Conservation (phyloP, 1,284 basidiomycete genomes). For the Austropuccinia psidii region DNA sequence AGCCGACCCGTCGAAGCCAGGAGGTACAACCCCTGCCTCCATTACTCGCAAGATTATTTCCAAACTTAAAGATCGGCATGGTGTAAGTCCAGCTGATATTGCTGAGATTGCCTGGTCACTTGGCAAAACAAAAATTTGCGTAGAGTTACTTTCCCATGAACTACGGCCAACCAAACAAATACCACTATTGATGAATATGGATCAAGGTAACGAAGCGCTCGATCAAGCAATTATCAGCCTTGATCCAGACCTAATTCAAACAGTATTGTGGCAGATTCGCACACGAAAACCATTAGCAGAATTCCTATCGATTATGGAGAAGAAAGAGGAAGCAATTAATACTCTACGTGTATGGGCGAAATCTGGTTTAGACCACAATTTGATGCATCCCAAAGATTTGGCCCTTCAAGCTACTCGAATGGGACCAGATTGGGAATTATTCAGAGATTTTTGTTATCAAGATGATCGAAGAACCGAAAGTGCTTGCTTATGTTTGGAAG, state of each 20-base stretch:
- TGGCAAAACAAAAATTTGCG: slow-evolving; percentile 74
- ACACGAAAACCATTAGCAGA: slow-evolving; percentile 74
- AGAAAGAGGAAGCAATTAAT: slow-evolving; percentile 64
- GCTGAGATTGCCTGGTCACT: slow-evolving; percentile 88
- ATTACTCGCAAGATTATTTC: slow-evolving; percentile 74
- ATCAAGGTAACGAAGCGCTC: slow-evolving; percentile 80
- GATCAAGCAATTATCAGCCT: slow-evolving; percentile 87
- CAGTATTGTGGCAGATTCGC: slow-evolving; percentile 77
- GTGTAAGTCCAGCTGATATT: slow-evolving; percentile 87
- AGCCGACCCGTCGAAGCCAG: neutral
- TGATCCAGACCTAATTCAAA: slow-evolving; percentile 89
- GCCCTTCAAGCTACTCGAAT: neutral
- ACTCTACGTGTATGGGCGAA: slow-evolving; percentile 80
- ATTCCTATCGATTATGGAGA: slow-evolving; percentile 91
- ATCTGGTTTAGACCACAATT: slow-evolving; percentile 49
- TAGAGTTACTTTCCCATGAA: slow-evolving; percentile 82
- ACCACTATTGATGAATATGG: slow-evolving; percentile 83
- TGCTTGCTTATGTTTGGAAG: slow-evolving; percentile 73
- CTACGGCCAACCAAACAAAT: slow-evolving; percentile 84
- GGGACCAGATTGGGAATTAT: slow-evolving; percentile 65
- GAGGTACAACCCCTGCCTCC: slow-evolving; percentile 59
- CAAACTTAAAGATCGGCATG: slow-evolving; percentile 56
- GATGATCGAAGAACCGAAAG: slow-evolving; percentile 91
- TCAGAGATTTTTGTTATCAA: slow-evolving; percentile 94
- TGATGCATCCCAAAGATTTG: neutral